Percentiles rank a stretch among this genome's conserved stretches.
phyloP scores from a whole-genome alignment of 306 rosid genomes.

The Gillenia trifoliata region DNA sequence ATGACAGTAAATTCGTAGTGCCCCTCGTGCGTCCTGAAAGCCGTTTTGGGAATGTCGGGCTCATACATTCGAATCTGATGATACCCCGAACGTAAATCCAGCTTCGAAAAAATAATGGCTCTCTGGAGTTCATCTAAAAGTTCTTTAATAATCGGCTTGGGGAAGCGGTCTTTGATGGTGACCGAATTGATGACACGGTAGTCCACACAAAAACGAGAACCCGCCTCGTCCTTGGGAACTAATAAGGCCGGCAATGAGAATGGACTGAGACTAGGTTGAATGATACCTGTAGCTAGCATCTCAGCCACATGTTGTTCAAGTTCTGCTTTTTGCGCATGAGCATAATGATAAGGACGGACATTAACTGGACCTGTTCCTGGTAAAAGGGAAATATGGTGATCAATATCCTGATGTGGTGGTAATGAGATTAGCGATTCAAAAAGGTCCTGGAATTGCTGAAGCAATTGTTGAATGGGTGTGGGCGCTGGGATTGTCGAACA shows the following conservation, averaged over 20 bases:
- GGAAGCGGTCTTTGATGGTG: background rate
- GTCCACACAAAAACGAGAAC: background rate
- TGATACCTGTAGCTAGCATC: background rate
- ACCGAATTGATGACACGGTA: fast-evolving
- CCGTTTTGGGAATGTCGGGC: background rate
- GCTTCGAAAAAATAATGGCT: background rate
- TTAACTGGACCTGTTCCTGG: fast-evolving
- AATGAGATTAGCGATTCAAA: fast-evolving
- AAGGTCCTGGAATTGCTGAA: fast-evolving
- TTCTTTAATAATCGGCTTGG: background rate
- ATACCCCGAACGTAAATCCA: background rate
- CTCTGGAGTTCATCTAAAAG: background rate
- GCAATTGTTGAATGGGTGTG: too few species aligned
- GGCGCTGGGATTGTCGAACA: too few species aligned
- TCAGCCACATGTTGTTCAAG: background rate
- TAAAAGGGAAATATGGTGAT: background rate
- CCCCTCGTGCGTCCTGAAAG: background rate
- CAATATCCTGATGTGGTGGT: fast-evolving
- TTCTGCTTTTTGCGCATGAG: background rate
- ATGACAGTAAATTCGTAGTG: background rate
- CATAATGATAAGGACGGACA: background rate
- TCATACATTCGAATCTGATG: background rate
- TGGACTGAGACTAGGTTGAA: fast-evolving
- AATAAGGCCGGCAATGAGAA: background rate
- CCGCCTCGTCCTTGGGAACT: fast-evolving